phyloP scores from a whole-genome alignment of 2,329 filamentous ascomycete genomes.

The Pseudopithomyces chartarum region DNA sequence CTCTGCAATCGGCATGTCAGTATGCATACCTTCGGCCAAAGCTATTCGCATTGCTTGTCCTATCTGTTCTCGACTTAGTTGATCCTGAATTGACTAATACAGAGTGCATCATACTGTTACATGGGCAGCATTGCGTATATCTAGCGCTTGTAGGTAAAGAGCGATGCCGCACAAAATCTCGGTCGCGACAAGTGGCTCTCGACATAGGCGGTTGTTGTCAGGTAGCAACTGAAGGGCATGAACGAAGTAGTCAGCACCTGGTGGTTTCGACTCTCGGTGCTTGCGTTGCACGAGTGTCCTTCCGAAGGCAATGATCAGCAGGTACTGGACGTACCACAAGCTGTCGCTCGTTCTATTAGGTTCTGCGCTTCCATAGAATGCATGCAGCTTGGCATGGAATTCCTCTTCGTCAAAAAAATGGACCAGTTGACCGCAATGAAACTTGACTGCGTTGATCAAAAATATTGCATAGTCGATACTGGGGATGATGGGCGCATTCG shows the following conservation, averaged over 20 bases:
- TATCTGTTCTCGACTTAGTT: constrained; percentile 41
- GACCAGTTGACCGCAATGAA: constrained; percentile 60
- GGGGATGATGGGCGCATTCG: constrained; percentile 50
- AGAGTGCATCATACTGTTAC: constrained; percentile 45
- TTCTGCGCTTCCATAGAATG: constrained; percentile 47
- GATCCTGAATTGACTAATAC: not conserved
- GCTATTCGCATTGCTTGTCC: constrained; percentile 59
- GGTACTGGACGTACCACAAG: constrained; percentile 60
- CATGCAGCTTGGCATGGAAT: constrained; percentile 53
- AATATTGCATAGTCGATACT: constrained; percentile 59
- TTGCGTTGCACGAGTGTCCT: constrained; percentile 57
- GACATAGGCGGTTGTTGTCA: constrained; percentile 48
- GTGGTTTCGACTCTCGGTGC: constrained; percentile 40
- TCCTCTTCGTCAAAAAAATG: constrained; percentile 60
- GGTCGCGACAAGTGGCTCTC: constrained; percentile 52
- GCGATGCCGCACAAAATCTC: constrained; percentile 60
- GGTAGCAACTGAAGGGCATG: constrained; percentile 62
- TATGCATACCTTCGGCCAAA: constrained; percentile 58
- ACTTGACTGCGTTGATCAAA: constrained; percentile 62
- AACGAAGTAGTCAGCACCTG: constrained; percentile 66
- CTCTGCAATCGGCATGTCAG: constrained; percentile 53
- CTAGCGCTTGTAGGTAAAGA: constrained; percentile 58
- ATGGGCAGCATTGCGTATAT: constrained; percentile 54
- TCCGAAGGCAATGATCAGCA: constrained; percentile 60
- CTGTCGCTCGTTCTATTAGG: constrained; percentile 29